A percentile compares a stretch with the other conserved stretches of the same genome.
These are phyloP conservation scores for Coniferiporia sulphurascens DNA, from an alignment of 1,284 basidiomycete genomes.

Conservation along the genomic window DNA sequence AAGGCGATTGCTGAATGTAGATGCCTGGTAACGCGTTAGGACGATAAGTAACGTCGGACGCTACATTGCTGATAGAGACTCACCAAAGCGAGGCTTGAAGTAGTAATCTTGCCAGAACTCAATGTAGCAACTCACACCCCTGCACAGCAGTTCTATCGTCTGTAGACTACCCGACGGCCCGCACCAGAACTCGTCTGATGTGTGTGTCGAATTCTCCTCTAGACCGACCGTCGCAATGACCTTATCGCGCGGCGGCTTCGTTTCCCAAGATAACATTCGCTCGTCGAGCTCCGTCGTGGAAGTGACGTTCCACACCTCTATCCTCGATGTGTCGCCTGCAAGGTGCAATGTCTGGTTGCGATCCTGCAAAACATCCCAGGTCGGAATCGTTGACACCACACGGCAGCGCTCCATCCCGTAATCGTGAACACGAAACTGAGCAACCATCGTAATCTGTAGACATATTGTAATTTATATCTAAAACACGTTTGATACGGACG, in stretches of 20 bases:
- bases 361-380: constrained; percentile 10
- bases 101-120: constrained; percentile 17
- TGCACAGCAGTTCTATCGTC: constrained; percentile 15
- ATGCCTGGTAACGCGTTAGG: constrained; percentile 6
- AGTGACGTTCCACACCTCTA: constrained; percentile 15
- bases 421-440: constrained; percentile 18
- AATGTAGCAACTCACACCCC: constrained; percentile 10
- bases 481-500: not conserved
- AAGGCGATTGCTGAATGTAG: constrained; percentile 16
- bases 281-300: constrained; percentile 8
- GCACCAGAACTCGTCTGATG: constrained; percentile 18
- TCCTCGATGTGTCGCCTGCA: constrained; percentile 8
- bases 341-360: constrained; percentile 13
- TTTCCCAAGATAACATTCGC: constrained; percentile 11
- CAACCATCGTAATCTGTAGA: constrained; percentile 16
- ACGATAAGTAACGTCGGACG: not conserved
- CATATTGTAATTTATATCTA: not conserved
- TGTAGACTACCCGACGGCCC: constrained; percentile 15
- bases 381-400: constrained; percentile 13
- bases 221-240: constrained; percentile 1
- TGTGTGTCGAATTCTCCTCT: constrained; percentile 11
- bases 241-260: constrained; percentile 11
- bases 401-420: constrained; percentile 19
- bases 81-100: constrained; percentile 17
- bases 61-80: not conserved